Percentiles rank a stretch among this genome's conserved stretches.
Conservation (phyloP, 805 yeast species). For the Clavispora santaluciae region DNA sequence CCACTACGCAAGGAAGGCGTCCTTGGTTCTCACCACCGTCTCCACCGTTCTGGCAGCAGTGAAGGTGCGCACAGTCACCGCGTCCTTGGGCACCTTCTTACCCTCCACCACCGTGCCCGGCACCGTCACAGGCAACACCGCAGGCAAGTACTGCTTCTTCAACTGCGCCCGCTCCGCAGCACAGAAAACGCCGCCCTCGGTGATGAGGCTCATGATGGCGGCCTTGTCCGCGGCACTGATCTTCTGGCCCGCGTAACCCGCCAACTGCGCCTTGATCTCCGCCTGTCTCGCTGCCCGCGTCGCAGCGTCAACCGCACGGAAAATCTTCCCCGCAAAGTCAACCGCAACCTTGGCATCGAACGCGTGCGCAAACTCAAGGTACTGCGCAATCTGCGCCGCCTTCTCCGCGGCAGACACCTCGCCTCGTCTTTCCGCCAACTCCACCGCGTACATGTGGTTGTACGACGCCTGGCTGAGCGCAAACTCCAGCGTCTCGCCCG, state of each 20-base stretch:
- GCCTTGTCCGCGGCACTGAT: constrained; percentile 35
- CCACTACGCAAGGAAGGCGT: constrained; percentile 33
- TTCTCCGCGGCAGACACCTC: constrained; percentile 29
- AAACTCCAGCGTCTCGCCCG: constrained; percentile 54
- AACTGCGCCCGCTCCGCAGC: constrained; percentile 34
- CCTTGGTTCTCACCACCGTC: constrained; percentile 49
- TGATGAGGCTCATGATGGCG: constrained; percentile 41
- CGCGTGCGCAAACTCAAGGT: constrained; percentile 31
- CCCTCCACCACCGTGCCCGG: constrained; percentile 38
- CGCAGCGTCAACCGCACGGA: constrained; percentile 30
- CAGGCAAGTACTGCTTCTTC: constrained; percentile 48
- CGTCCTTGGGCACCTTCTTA: constrained; percentile 44
- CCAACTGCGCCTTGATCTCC: constrained; percentile 19
- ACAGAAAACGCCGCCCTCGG: constrained; percentile 36
- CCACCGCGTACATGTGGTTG: constrained; percentile 42
- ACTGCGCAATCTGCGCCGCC: constrained; percentile 20
- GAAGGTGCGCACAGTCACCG: constrained; percentile 52
- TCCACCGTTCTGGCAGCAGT: constrained; percentile 49
- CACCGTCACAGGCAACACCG: constrained; percentile 48
- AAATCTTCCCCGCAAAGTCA: constrained; percentile 40
- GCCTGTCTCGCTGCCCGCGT: constrained; percentile 20
- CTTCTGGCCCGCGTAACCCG: constrained; percentile 18
- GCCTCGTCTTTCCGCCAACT: constrained; percentile 34
- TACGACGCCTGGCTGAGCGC: constrained; percentile 57
- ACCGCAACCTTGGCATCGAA: constrained; percentile 43